A percentile compares a stretch with the other conserved stretches of the same genome.
phyloP scores from a whole-genome alignment of 2,329 filamentous ascomycete species.

The Hirsutella thompsonii region DNA sequence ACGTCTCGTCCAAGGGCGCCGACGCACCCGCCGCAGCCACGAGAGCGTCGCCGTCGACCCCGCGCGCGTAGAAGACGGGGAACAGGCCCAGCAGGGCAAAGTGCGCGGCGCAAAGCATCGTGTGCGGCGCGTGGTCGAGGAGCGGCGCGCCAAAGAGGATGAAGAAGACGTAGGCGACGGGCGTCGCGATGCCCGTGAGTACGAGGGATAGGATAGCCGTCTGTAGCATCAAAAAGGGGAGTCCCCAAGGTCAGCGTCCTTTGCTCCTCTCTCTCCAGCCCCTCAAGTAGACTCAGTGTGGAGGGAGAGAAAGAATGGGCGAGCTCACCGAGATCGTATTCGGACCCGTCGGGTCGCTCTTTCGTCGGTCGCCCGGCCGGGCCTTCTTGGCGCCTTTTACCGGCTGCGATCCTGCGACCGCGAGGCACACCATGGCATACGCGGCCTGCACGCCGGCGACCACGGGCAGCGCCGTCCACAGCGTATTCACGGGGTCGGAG shows the following conservation, averaged over 20 bases:
- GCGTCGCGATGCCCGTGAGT: constrained; percentile 58
- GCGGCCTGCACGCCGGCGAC: constrained; percentile 50
- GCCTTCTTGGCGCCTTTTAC: constrained; percentile 31
- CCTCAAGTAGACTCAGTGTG: too few relatives aligned
- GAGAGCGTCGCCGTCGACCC: constrained; percentile 62
- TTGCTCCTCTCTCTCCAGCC: too few relatives aligned
- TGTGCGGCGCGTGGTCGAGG: constrained; percentile 67
- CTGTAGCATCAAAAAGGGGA: too few relatives aligned
- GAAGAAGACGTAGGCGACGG: constrained; percentile 48
- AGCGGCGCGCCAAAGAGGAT: constrained; percentile 88
- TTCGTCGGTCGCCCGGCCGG: constrained; percentile 42
- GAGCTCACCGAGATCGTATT: constrained; percentile 32
- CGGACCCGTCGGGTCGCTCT: constrained; percentile 27
- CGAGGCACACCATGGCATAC: constrained; percentile 52
- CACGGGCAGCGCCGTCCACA: constrained; percentile 47
- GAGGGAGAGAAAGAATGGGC: background rate
- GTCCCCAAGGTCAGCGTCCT: too few relatives aligned
- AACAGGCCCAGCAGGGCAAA: constrained; percentile 67
- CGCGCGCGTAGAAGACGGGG: constrained; percentile 76
- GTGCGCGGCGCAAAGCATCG: constrained; percentile 68
- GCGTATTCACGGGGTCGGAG: constrained; percentile 51
- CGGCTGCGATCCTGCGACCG: constrained; percentile 38
- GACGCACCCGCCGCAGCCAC: constrained; percentile 52
- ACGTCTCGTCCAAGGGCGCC: constrained; percentile 69
- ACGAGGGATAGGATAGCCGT: constrained; percentile 31